These are phyloP conservation scores for Apiotrichum laibachii DNA, from an alignment of 1,284 basidiomycete genomes.

Conservation along the genomic window DNA sequence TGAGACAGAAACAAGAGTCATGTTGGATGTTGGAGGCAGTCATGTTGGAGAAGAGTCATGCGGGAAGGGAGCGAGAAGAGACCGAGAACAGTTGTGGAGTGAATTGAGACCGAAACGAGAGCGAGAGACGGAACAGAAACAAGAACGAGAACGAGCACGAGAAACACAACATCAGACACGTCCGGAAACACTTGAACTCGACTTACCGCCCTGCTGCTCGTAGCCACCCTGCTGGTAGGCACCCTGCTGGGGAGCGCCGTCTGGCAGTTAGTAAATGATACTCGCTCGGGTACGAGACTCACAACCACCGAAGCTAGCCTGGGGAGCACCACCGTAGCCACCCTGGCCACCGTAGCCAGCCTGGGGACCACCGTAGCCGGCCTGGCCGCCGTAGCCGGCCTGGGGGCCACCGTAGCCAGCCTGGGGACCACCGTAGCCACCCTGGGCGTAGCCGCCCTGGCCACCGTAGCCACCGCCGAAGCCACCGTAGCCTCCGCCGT, in stretches of 20 bases:
- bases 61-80: background rate
- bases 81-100: background rate
- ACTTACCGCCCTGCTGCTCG: conserved; percentile 32
- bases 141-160: background rate
- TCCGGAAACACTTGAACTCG: background rate
- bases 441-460: conserved; percentile 41
- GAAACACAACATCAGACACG: background rate
- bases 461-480: conserved; percentile 38
- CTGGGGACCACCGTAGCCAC: conserved; percentile 38
- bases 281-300: conserved; percentile 14
- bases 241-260: conserved; percentile 30
- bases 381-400: conserved; percentile 44
- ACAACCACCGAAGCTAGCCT: conserved; percentile 25
- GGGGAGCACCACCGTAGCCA: conserved; percentile 47
- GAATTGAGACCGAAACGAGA: background rate
- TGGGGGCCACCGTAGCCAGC: conserved; percentile 33
- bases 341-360: conserved; percentile 47
- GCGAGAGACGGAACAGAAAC: background rate
- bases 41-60: conserved; percentile 1
- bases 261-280: background rate
- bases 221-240: conserved; percentile 52
- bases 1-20: background rate
- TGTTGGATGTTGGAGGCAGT: background rate
- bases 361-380: conserved; percentile 43
- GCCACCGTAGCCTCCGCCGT: conserved; percentile 42